Evolutionary conservation across 176 grass and related monocot species (phyloP).

Genomic region (Rhynchospora breviuscula): DNA sequence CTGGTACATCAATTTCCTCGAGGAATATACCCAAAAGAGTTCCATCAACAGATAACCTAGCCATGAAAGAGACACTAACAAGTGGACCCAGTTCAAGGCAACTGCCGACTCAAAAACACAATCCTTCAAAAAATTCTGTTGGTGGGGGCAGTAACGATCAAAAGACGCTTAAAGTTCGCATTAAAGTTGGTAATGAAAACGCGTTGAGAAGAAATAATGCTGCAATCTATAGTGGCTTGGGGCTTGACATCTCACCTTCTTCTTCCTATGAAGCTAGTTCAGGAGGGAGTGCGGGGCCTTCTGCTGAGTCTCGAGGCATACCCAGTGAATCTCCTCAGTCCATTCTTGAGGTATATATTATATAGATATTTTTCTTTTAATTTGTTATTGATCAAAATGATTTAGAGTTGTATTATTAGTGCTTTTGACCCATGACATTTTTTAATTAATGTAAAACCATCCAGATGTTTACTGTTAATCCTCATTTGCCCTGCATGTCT

Average conservation of each 20-base stretch:
- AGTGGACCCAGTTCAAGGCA: conserved; percentile 20
- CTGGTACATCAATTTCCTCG: conserved; percentile 42
- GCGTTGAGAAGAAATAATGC: conserved; percentile 66
- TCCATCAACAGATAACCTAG: conserved; percentile 37
- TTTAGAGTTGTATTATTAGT: not conserved
- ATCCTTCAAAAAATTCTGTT: conserved; percentile 38
- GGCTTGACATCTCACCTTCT: conserved; percentile 87
- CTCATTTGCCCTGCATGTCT: too few relatives aligned
- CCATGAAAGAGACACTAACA: conserved; percentile 46
- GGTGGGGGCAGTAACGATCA: conserved; percentile 41
- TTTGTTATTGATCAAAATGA: not conserved
- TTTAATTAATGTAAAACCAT: too few relatives aligned
- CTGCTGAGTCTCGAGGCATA: conserved; percentile 46
- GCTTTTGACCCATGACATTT: not conserved
- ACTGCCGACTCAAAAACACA: conserved; percentile 23
- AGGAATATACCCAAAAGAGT: conserved; percentile 35
- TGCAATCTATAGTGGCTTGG: conserved; percentile 84
- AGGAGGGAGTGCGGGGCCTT: conserved; percentile 43
- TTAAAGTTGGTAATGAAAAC: conserved; percentile 79
- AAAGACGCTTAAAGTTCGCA: conserved; percentile 89
- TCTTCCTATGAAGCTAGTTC: conserved; percentile 82
- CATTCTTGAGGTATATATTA: conserved; percentile 70
- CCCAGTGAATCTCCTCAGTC: conserved; percentile 65
- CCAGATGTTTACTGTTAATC: too few relatives aligned
- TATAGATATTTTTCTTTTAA: not conserved